A percentile compares a stretch with the other conserved stretches of the same genome.
Conservation (phyloP, 371 early-diverging fungal genomes). For the Capniomyces stellatus region DNA sequence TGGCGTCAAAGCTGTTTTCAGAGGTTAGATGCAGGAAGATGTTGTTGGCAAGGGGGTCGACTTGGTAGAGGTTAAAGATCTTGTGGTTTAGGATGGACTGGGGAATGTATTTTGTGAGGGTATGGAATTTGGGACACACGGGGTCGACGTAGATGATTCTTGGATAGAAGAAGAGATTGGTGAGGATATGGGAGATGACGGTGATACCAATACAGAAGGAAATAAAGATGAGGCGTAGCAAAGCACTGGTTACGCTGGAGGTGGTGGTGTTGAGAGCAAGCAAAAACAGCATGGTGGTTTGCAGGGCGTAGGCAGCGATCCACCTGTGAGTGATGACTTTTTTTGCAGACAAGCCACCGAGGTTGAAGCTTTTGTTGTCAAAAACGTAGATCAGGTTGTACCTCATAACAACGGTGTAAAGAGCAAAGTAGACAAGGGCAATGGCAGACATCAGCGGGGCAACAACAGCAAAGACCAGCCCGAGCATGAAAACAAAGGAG, state of each 20-base stretch:
- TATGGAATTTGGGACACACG: background rate
- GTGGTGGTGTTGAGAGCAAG: background rate
- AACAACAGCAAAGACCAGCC: slow-evolving; percentile 48
- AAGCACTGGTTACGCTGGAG: background rate
- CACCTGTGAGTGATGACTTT: slow-evolving; percentile 9
- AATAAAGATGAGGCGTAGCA: background rate
- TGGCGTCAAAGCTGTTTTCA: background rate
- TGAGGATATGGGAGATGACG: background rate
- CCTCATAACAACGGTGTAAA: slow-evolving; percentile 43
- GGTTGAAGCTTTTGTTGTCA: slow-evolving; percentile 27
- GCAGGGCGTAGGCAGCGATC: slow-evolving; percentile 5
- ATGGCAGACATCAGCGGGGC: slow-evolving; percentile 58
- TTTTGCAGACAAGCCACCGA: slow-evolving; percentile 27
- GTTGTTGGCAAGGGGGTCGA: background rate
- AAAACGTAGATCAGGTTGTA: slow-evolving; percentile 58
- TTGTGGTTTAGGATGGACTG: background rate
- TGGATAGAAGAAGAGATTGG: background rate
- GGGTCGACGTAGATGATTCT: background rate
- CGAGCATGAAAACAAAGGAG: slow-evolving; percentile 36
- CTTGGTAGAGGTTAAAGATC: background rate
- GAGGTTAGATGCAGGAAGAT: background rate
- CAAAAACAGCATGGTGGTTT: slow-evolving; percentile 3
- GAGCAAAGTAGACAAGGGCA: slow-evolving; percentile 39
- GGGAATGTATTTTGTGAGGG: background rate
- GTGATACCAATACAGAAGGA: background rate